Percentiles rank a stretch among this genome's conserved stretches.
These are phyloP conservation scores for Botrytis byssoidea DNA, from an alignment of 2,329 filamentous ascomycete species.

Conservation along the genomic window DNA sequence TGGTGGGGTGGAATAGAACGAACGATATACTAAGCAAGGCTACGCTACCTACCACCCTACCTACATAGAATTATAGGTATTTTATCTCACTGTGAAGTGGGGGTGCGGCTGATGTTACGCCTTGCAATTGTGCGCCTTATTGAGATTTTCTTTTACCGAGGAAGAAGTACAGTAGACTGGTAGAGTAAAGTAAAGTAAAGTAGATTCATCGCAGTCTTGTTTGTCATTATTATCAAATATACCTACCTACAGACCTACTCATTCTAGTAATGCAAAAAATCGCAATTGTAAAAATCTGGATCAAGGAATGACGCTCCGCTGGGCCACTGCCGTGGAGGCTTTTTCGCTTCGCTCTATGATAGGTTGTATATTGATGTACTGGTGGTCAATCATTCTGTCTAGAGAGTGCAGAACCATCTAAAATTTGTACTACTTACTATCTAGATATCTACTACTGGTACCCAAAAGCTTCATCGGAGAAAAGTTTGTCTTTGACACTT, in stretches of 20 bases:
- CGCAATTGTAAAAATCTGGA: background rate
- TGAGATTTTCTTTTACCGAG: background rate
- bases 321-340: background rate
- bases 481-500: background rate
- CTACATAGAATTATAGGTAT: no score
- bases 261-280: background rate
- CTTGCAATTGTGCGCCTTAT: background rate
- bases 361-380: background rate
- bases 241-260: no score
- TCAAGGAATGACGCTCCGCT: background rate
- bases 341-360: background rate
- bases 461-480: no score
- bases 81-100: background rate
- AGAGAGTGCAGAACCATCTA: background rate
- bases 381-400: no score
- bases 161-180: no score
- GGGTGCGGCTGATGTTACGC: background rate
- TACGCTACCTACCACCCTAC: background rate
- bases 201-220: background rate
- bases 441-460: background rate
- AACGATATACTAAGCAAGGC: conserved; percentile 13
- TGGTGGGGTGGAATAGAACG: conserved; percentile 2
- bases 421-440: background rate
- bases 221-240: no score
- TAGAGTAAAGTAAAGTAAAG: background rate